These are phyloP conservation scores for Gonapodya sp. DNA, from an alignment of 192 early-diverging fungal species.

Conservation along the genomic window DNA sequence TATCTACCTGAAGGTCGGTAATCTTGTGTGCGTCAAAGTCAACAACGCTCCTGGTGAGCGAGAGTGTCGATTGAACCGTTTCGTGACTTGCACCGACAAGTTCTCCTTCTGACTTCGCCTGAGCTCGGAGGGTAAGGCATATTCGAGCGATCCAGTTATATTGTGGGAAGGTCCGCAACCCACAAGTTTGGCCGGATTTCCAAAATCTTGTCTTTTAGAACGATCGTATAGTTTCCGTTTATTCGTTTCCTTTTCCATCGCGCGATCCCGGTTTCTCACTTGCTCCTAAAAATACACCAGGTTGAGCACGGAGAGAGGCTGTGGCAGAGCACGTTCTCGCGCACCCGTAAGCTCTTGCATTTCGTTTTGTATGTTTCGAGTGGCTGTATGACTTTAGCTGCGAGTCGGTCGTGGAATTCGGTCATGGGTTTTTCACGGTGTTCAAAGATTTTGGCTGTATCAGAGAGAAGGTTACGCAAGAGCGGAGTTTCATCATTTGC, in stretches of 20 bases:
- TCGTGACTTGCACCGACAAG: neutral
- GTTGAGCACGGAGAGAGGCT: too few species aligned
- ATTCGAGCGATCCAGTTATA: neutral
- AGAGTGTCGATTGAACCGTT: neutral
- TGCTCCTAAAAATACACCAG: neutral
- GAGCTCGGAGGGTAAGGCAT: too few species aligned
- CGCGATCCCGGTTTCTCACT: neutral
- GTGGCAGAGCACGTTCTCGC: too few species aligned
- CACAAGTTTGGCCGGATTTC: neutral
- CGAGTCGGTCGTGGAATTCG: neutral
- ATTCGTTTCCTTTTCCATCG: neutral
- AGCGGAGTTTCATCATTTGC: neutral
- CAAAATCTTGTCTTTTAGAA: neutral
- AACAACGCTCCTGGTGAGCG: neutral
- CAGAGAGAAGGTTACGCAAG: neutral
- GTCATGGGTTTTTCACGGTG: neutral
- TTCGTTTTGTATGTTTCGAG: neutral
- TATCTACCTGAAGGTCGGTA: neutral
- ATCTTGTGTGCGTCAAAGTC: neutral
- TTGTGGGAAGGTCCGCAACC: neutral
- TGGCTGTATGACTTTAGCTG: neutral
- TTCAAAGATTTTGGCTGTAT: neutral
- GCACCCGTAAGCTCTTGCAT: neutral
- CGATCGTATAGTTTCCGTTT: neutral
- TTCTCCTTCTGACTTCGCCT: neutral